Percentiles rank a stretch among this genome's conserved stretches.
Conservation (phyloP, 2,329 filamentous ascomycete species). For the Monosporascus sp. region DNA sequence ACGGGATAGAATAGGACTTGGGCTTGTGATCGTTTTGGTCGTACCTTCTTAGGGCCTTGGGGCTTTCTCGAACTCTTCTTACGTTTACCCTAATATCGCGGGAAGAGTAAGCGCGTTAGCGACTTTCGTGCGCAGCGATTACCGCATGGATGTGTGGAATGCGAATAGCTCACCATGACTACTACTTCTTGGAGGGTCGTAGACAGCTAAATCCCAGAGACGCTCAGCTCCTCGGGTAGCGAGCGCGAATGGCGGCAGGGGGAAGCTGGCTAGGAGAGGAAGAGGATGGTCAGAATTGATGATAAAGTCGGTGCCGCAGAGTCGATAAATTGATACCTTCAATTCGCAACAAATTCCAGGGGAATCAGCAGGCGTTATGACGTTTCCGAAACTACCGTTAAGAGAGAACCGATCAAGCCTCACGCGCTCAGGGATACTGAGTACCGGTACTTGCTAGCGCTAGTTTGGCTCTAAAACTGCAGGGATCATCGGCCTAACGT, state of each 20-base stretch:
- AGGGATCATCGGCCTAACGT: too few relatives aligned
- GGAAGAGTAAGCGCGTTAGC: not conserved
- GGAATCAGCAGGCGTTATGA: too few relatives aligned
- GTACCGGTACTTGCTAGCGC: too few relatives aligned
- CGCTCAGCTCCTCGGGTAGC: not conserved
- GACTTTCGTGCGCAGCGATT: not conserved
- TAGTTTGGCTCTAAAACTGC: too few relatives aligned
- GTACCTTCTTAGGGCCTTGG: conserved; percentile 75
- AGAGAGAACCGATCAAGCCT: too few relatives aligned
- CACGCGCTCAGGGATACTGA: too few relatives aligned
- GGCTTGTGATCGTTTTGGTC: conserved; percentile 4
- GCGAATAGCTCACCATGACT: not conserved
- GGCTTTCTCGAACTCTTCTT: conserved; percentile 87
- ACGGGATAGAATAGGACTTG: not conserved
- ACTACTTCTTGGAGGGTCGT: not conserved
- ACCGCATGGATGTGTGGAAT: not conserved
- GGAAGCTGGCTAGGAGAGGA: too few relatives aligned
- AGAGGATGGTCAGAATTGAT: too few relatives aligned
- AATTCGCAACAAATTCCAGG: too few relatives aligned
- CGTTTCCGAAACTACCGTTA: too few relatives aligned
- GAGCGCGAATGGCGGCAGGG: not conserved
- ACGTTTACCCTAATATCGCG: conserved; percentile 66
- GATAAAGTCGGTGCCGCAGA: too few relatives aligned
- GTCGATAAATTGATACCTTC: too few relatives aligned
- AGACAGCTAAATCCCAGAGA: not conserved